Conservation (phyloP, 371 early-diverging fungal species). For the Dipsacomyces acuminosporus region DNA sequence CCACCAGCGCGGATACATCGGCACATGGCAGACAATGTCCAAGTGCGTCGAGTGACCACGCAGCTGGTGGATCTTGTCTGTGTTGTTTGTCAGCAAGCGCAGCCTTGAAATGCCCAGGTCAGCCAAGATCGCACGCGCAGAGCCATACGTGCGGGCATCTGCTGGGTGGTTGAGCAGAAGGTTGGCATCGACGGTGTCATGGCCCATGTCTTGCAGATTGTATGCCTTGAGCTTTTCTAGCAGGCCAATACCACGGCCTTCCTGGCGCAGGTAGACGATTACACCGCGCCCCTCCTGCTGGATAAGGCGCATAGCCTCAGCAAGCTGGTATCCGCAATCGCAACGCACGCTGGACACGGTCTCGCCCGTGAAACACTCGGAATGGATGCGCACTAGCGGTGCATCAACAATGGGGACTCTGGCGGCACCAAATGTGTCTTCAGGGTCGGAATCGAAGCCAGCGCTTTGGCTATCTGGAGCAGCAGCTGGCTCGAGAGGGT, state of each 20-base stretch:
- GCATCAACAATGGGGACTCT: constrained; percentile 34
- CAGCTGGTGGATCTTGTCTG: constrained; percentile 84
- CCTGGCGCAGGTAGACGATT: constrained; percentile 91
- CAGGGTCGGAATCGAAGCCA: constrained; percentile 25
- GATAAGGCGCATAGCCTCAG: constrained; percentile 88
- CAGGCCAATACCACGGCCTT: constrained; percentile 94
- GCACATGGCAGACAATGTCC: constrained; percentile 72
- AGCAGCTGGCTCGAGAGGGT: not conserved
- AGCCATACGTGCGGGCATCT: constrained; percentile 86
- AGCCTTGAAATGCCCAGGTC: constrained; percentile 69
- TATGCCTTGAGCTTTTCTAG: constrained; percentile 93
- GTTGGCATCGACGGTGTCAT: constrained; percentile 94
- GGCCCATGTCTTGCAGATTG: constrained; percentile 92
- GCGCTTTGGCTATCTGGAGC: not conserved
- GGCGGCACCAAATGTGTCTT: constrained; percentile 24
- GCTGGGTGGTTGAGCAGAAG: constrained; percentile 81
- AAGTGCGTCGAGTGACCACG: constrained; percentile 57
- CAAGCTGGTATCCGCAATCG: constrained; percentile 94
- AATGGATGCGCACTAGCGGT: constrained; percentile 89
- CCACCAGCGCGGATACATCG: constrained; percentile 88
- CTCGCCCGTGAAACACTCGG: constrained; percentile 96
- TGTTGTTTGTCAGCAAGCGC: constrained; percentile 91
- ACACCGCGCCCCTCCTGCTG: constrained; percentile 77
- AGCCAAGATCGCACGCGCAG: constrained; percentile 84
- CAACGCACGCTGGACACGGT: constrained; percentile 87